A percentile compares a stretch with the other conserved stretches of the same genome.
Conservation (phyloP, 257 asterid genomes). For the Schizonepeta tenuifolia region DNA sequence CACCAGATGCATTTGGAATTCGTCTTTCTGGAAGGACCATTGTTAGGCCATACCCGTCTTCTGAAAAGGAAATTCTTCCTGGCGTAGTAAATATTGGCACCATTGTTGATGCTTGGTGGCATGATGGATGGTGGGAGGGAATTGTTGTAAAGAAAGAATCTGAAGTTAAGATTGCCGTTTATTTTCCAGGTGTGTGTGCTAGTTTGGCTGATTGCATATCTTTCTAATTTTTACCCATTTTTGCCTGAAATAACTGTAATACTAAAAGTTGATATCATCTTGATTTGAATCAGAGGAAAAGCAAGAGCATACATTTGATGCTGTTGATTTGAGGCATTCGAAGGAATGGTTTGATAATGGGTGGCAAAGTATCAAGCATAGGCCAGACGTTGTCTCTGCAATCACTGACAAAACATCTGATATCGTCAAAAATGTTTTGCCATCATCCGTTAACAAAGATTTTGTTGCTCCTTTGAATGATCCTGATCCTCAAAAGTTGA, state of each 20-base stretch:
- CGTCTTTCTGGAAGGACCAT: constrained; percentile 67
- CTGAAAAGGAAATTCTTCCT: constrained; percentile 30
- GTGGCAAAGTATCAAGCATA: constrained; percentile 61
- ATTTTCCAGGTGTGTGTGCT: constrained; percentile 65
- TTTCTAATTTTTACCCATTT: not conserved
- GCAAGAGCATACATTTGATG: constrained; percentile 41
- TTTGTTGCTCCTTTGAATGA: not conserved
- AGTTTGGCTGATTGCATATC: not conserved
- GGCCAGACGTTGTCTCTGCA: constrained; percentile 49
- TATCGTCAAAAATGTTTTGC: constrained; percentile 25
- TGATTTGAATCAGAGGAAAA: constrained; percentile 56
- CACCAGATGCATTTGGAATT: constrained; percentile 53
- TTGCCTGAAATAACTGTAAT: not conserved
- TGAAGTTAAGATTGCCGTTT: constrained; percentile 45
- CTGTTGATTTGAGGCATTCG: constrained; percentile 59
- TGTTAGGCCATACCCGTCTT: constrained; percentile 52
- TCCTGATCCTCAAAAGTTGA: constrained; percentile 12
- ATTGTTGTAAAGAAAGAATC: constrained; percentile 62
- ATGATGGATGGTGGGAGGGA: constrained; percentile 99
- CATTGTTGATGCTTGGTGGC: constrained; percentile 82
- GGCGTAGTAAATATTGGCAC: constrained; percentile 51
- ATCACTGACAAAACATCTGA: constrained; percentile 16
- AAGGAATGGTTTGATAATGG: constrained; percentile 63
- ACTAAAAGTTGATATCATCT: not conserved
- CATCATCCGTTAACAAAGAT: not conserved